Evolutionary conservation across 164 flowering plant genomes (phyloP).

Genomic region (Hamamelis virginiana): DNA sequence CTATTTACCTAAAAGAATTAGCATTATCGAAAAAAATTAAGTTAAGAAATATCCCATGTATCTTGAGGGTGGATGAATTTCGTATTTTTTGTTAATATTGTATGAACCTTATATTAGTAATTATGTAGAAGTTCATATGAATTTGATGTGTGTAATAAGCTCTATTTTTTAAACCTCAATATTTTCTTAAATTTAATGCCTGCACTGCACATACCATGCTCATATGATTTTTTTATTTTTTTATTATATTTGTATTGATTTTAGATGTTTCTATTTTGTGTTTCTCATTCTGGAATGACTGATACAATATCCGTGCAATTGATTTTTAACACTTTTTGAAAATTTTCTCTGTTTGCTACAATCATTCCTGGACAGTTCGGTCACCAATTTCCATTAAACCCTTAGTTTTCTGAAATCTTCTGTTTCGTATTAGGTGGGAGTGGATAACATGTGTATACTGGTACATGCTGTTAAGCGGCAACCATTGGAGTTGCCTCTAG

Average conservation of each 20-base stretch:
- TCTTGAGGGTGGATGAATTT: too few species aligned
- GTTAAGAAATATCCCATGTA: too few species aligned
- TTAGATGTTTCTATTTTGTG: neutral
- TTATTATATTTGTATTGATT: neutral
- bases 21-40: too few species aligned
- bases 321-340: neutral
- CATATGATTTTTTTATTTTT: neutral
- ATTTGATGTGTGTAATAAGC: neutral
- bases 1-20: too few species aligned
- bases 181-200: too few species aligned
- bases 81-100: too few species aligned
- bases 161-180: neutral
- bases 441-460: slow-evolving; percentile 96
- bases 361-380: neutral
- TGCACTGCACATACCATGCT: neutral
- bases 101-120: too few species aligned
- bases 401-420: neutral
- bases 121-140: too few species aligned
- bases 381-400: neutral
- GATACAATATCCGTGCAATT: neutral
- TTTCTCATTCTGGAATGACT: neutral
- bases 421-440: slow-evolving; percentile 73
- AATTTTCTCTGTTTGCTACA: neutral
- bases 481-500: slow-evolving; percentile 70
- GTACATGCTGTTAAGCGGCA: slow-evolving; percentile 95